Conservation (phyloP, 2,329 filamentous ascomycete genomes). For the Sodiomyces alkalinus region DNA sequence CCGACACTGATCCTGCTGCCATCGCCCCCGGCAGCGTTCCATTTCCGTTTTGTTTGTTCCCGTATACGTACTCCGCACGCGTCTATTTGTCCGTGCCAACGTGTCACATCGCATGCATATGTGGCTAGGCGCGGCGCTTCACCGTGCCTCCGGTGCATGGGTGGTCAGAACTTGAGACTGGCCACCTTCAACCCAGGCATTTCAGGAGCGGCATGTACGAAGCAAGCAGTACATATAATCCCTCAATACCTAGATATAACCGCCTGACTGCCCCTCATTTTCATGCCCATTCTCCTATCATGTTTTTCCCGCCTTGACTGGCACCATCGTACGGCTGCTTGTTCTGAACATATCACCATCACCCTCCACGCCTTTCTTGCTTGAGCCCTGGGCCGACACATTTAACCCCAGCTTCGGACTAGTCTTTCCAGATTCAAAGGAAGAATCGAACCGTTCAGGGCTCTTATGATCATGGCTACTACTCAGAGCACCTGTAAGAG, state of each 20-base stretch:
- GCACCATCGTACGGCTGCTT: not conserved
- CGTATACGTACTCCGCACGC: conserved; percentile 2
- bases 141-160: not conserved
- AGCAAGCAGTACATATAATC: too few relatives aligned
- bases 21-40: conserved; percentile 1
- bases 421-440: too few relatives aligned
- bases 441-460: too few relatives aligned
- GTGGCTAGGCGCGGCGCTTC: conserved; percentile 1
- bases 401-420: too few relatives aligned
- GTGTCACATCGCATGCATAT: conserved; percentile 4
- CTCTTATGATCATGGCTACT: too few relatives aligned
- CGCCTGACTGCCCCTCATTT: conserved; percentile 9
- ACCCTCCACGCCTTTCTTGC: too few relatives aligned
- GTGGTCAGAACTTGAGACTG: not conserved
- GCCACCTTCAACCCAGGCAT: not conserved
- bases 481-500: conserved; percentile 30
- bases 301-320: not conserved
- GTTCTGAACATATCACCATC: too few relatives aligned
- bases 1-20: too few relatives aligned
- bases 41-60: conserved; percentile 2
- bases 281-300: not conserved
- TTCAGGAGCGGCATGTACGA: not conserved
- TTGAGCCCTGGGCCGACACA: too few relatives aligned
- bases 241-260: too few relatives aligned
- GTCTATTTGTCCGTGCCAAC: conserved; percentile 1